phyloP scores from a whole-genome alignment of 768 basidiomycete genomes.

The Tremella mesenterica region DNA sequence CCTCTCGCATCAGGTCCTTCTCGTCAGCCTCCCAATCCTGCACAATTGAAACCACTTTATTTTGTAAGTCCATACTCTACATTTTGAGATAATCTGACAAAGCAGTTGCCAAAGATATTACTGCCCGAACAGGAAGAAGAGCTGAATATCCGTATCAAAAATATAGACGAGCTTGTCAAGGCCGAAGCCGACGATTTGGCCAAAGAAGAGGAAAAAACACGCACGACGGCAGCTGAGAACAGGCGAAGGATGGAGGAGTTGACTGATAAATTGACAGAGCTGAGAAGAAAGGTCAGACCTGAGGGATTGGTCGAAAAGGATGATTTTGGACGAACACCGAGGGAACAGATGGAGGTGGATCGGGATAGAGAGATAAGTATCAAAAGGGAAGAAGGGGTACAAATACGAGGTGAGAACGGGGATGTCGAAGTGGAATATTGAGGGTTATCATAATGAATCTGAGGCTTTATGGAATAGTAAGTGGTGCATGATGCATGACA shows the following conservation, averaged over 20 bases:
- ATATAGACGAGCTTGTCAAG: conserved; percentile 30
- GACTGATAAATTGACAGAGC: conserved; percentile 14
- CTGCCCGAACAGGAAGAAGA: conserved; percentile 32
- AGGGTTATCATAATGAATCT: no score
- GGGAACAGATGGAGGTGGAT: conserved; percentile 19
- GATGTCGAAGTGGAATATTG: conserved; percentile 38
- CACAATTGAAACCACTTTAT: conserved; percentile 32
- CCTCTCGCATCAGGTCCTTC: conserved; percentile 33
- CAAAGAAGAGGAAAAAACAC: conserved; percentile 20
- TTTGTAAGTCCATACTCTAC: conserved; percentile 24
- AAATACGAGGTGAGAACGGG: conserved; percentile 33
- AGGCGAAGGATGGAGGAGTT: conserved; percentile 25
- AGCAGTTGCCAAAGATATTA: conserved; percentile 39
- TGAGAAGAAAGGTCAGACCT: conserved; percentile 24
- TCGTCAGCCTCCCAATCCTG: conserved; percentile 18
- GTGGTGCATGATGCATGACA: no score
- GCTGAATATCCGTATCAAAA: conserved; percentile 21
- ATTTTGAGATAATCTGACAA: neutral
- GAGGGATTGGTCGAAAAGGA: conserved; percentile 8
- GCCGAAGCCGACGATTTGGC: conserved; percentile 19
- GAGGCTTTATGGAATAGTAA: no score
- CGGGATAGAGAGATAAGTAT: conserved; percentile 11
- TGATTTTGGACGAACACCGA: conserved; percentile 23
- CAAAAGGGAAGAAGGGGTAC: conserved; percentile 9
- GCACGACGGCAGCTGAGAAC: conserved; percentile 9